phyloP scores from a whole-genome alignment of 2,329 filamentous ascomycete species.

The Sporothrix dimorphospora region DNA sequence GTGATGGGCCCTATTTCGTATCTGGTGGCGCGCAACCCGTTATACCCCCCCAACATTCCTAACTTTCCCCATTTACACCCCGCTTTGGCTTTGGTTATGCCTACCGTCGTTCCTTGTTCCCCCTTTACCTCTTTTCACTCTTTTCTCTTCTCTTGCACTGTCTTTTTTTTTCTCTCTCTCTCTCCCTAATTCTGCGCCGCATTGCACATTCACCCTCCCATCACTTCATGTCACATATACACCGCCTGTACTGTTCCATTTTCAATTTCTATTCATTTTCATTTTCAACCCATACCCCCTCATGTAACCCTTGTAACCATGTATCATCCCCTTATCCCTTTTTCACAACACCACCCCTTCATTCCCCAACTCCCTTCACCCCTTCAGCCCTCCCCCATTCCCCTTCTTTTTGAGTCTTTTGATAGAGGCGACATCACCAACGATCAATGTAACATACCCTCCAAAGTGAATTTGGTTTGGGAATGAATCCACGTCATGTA shows the following conservation, averaged over 20 bases:
- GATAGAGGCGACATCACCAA: slow-evolving; percentile 33
- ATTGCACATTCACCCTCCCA: not conserved
- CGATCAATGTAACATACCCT: slow-evolving; percentile 36
- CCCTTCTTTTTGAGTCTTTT: slow-evolving; percentile 25
- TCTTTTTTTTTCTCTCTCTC: not conserved
- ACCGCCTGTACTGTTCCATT: slow-evolving; percentile 21
- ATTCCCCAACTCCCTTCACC: not conserved
- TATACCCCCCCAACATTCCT: not conserved
- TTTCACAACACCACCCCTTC: not conserved
- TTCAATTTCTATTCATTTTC: slow-evolving; percentile 10
- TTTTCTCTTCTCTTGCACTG: not conserved
- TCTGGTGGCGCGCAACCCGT: slow-evolving; percentile 8
- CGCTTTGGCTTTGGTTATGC: not conserved
- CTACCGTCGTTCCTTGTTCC: not conserved
- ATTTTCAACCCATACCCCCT: slow-evolving; percentile 19
- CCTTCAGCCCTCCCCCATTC: not conserved
- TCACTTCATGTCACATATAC: slow-evolving; percentile 30
- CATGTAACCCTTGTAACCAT: slow-evolving; percentile 23
- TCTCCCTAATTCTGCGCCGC: not conserved
- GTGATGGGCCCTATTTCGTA: not conserved
- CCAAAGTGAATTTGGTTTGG: slow-evolving; percentile 29
- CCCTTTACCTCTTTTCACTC: not conserved
- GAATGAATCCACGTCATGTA: slow-evolving; percentile 37
- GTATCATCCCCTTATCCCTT: slow-evolving; percentile 1
- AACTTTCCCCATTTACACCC: not conserved